These are phyloP conservation scores for Aspergillaceae sp. DNA, from an alignment of 2,329 filamentous ascomycete species.

Conservation along the genomic window DNA sequence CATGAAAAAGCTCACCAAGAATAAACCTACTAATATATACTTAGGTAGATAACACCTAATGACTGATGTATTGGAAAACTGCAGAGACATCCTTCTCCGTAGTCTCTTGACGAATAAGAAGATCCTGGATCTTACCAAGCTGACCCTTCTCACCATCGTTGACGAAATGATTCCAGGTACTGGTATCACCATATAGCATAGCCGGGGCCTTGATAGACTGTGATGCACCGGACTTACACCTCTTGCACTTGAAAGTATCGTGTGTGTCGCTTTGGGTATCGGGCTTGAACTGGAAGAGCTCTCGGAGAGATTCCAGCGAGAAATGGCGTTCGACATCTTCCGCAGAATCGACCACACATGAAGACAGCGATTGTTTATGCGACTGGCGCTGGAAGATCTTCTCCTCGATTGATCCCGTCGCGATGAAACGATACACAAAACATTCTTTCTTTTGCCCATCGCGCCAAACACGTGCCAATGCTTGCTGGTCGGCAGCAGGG, in stretches of 20 bases:
- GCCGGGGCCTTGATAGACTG: conserved; percentile 86
- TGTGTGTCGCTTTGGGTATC: conserved; percentile 88
- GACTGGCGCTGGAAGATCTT: conserved; percentile 99
- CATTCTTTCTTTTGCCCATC: conserved; percentile 99
- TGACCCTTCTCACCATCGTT: conserved; percentile 61
- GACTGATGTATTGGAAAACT: conserved; percentile 98
- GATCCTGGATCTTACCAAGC: conserved; percentile 76
- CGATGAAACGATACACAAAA: conserved; percentile 99
- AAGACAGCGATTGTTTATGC: conserved; percentile 94
- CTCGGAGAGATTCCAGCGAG: conserved; percentile 77
- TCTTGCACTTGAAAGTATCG: conserved; percentile 97
- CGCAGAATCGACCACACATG: conserved; percentile 89
- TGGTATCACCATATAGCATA: conserved; percentile 95
- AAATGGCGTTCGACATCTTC: conserved; percentile 98
- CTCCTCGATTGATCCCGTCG: conserved; percentile 94
- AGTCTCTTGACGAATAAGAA: conserved; percentile 79
- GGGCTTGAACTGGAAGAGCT: conserved; percentile 86
- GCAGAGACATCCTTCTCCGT: conserved; percentile 74
- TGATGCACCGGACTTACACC: conserved; percentile 77
- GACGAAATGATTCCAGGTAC: conserved; percentile 97
- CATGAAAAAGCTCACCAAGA: conserved; percentile 1
- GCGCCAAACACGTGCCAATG: conserved; percentile 93
- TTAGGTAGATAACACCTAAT: conserved; percentile 39
- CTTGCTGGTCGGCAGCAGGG: conserved; percentile 93
- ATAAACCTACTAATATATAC: neutral